Conservation (phyloP, 2,329 filamentous ascomycete species). For the Aureobasidium uvarum region DNA sequence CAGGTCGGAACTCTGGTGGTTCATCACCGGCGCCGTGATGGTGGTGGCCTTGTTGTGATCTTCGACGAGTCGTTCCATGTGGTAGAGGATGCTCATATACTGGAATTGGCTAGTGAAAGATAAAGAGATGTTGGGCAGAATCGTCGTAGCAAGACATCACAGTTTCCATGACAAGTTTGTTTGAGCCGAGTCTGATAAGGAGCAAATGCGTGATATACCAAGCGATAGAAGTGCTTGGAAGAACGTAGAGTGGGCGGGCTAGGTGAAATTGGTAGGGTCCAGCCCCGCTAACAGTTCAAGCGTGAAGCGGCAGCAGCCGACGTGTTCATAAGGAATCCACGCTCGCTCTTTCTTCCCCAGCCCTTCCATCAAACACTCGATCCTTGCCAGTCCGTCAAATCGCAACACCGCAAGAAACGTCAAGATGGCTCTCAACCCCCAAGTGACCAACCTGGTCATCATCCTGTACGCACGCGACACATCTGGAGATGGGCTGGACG, state of each 20-base stretch:
- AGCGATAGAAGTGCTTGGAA: constrained; percentile 25
- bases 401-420: constrained; percentile 20
- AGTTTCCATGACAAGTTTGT: not conserved
- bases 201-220: not conserved
- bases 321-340: constrained; percentile 17
- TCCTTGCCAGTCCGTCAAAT: constrained; percentile 2
- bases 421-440: constrained; percentile 24
- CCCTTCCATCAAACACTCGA: constrained; percentile 16
- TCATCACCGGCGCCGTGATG: not conserved
- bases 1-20: not conserved
- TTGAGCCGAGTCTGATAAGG: not conserved
- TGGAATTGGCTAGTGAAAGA: not conserved
- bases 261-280: constrained; percentile 8
- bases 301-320: constrained; percentile 9
- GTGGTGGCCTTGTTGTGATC: constrained; percentile 1
- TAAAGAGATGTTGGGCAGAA: not conserved
- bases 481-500: not conserved
- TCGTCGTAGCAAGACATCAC: not conserved
- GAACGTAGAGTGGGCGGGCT: not conserved
- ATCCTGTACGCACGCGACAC: constrained; percentile 57
- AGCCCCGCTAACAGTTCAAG: constrained; percentile 12
- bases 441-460: constrained; percentile 78
- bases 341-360: constrained; percentile 20
- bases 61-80: not conserved
- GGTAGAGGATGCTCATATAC: not conserved